Base-by-base conservation (phyloP, 768 basidiomycete genomes). In the Cyathus striatus region DNA sequence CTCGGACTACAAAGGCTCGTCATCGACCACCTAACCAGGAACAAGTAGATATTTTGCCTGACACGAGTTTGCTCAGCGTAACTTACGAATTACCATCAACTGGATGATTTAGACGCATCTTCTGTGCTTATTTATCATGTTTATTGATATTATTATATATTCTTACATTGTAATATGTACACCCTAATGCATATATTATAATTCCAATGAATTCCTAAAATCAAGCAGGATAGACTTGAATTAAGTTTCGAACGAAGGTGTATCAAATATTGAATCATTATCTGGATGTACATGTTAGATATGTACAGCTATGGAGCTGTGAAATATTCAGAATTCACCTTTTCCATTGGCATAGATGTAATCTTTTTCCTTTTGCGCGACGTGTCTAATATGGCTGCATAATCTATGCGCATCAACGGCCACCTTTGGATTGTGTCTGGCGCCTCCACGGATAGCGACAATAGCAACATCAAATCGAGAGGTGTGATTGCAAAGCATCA, bases 401-500 rank as follows among this genome's bases (percentile, higher is more conserved):
- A 69, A 59, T 51, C 74, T 68, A 46, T 88, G 84, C 7, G 81
- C 75, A 47, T 66, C 69, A 9, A 77, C 70, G 5, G 81, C 73
- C 2, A 86, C 73, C 35, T 65, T 68, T 16, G 70, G 52, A 51
- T 86, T 86, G 42, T 61, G 55, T 23, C 51, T 48, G 5, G 80
- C 75, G 7, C 72, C 81, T 24, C 74, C 75, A 12, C 73, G 71
- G 25, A 87, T 67, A 6, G 83, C 85, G 10, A 69, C 70, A 4
- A 73, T 63, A 23, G 84, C 85, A 27, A 86, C 72, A 42, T 82
- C 66, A 57, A 78, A 87, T 26, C 85, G 72, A 23, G 83, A 84
- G 0, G 81, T 82, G 40, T 68, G 63, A 59, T 87, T 87, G 57
- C 73, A 72, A 14, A 86, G 59, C 84, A 86, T 81, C 86, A 86